Evolutionary conservation across 176 grass and related monocot genomes (phyloP).

Genomic region (Saccharum officinarum): DNA sequence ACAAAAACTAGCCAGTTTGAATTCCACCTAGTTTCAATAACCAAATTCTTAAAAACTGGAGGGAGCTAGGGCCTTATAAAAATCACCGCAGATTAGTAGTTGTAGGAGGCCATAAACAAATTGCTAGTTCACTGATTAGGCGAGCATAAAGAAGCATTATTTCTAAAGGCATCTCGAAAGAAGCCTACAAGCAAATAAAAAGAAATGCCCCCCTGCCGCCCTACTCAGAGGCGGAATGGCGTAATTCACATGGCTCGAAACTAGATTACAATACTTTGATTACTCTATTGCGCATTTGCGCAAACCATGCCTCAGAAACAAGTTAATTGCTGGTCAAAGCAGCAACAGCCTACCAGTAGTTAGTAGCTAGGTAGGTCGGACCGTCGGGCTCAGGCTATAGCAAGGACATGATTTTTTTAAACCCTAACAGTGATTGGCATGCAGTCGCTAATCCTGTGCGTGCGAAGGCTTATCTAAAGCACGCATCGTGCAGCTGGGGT

Average conservation of each 20-base stretch:
- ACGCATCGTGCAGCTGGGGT: neutral
- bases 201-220: neutral
- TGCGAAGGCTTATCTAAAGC: neutral
- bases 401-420: constrained; percentile 1
- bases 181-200: neutral
- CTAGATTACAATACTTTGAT: neutral
- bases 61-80: too few species aligned
- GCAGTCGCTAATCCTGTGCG: constrained; percentile 3
- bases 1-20: too few species aligned
- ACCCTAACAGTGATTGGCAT: neutral
- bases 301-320: neutral
- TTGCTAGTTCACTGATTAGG: neutral
- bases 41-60: too few species aligned
- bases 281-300: constrained; percentile 23
- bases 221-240: constrained; percentile 11
- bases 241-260: constrained; percentile 46
- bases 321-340: constrained; percentile 35
- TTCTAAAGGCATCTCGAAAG: neutral
- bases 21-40: too few species aligned
- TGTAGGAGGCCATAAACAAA: constrained; percentile 27
- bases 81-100: constrained; percentile 26
- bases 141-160: neutral
- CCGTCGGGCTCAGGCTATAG: neutral
- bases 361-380: neutral
- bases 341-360: constrained; percentile 5